Evolutionary conservation across 768 basidiomycete species (phyloP).

Genomic region (Mycena venus): DNA sequence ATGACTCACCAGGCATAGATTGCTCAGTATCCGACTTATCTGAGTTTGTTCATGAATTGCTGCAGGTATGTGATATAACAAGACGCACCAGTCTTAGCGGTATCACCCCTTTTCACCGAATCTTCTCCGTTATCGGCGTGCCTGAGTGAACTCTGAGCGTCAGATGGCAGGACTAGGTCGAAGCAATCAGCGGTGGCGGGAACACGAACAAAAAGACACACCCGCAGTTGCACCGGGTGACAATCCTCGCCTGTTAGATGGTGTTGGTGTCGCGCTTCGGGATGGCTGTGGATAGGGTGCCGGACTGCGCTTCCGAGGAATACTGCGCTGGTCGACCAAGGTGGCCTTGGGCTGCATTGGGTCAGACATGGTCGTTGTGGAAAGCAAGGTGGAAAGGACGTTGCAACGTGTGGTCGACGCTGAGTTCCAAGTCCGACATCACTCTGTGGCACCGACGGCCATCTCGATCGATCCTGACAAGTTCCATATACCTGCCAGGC

Average conservation of each 20-base stretch:
- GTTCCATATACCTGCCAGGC: not conserved
- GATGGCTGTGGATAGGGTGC: not conserved
- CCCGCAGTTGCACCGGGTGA: too few species aligned
- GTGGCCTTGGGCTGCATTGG: too few species aligned
- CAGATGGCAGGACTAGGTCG: too few species aligned
- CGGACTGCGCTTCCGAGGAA: not conserved
- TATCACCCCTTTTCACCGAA: not conserved
- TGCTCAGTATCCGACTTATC: not conserved
- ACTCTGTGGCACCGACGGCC: not conserved
- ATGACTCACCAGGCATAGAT: not conserved
- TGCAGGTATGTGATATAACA: slow-evolving; percentile 7
- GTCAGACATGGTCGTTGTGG: too few species aligned
- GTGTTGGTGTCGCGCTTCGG: not conserved
- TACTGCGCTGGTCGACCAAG: not conserved
- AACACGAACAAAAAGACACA: not conserved
- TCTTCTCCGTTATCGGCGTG: not conserved
- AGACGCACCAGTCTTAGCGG: not conserved
- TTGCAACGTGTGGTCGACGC: not conserved
- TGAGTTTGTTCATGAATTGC: not conserved
- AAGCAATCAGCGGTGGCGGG: not conserved
- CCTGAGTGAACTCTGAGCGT: not conserved
- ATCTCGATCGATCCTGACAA: not conserved
- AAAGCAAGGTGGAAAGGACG: too few species aligned
- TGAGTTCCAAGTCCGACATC: not conserved
- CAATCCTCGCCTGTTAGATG: not conserved